Evolutionary conservation across 176 grass and related monocot species (phyloP), one percentile per base, ranked within the genome.

Genomic region (Carex myosuroides): DNA sequence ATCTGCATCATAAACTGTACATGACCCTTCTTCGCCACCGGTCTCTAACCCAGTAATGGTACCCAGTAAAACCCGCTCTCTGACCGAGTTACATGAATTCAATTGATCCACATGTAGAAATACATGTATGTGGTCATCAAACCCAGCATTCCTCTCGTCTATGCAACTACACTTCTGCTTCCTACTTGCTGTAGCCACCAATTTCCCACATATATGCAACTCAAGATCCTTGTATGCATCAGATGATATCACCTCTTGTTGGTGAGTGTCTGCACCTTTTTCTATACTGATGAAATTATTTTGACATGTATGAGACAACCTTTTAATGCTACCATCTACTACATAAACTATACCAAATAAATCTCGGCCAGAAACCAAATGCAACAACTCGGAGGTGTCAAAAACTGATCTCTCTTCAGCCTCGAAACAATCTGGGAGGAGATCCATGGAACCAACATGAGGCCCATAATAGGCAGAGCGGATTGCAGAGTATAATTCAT

Each of bases 361-460:
- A 86, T 98, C 89, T 81, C 92, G 90, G n/a, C 95, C 95, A 63
- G 91, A 95, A 56, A 98, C 95, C 59, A 98, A 87, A 88, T 95
- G 95, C 82, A 98, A 88, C 46, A 98, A 57, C 88, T 98, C 95
- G 79, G 95, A 80, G 24, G 89, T 98, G 48, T 93, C 92, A 57
- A 76, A 85, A 5, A 81, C 89, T 70, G 92, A 98, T 75, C 95
- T 95, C 80, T 98, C 95, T 84, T 98, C 92, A 4, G 95, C 95
- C 83, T 98, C 92, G 32, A 98, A 98, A 81, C 92, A 90, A 72
- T 93, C 92, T 70, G 95, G 95, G 86, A 98, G 92, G 64, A 88
- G 44, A 89, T 95, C 91, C 91, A 92, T 87, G 42, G 92, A 92
- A 67, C 88, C 89, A 20, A 95, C 83, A 39, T 88, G 32, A 1